Percentiles rank a stretch among this genome's conserved stretches.
Evolutionary conservation across 805 yeast genomes (phyloP).

Genomic region (Candida sithepensis): DNA sequence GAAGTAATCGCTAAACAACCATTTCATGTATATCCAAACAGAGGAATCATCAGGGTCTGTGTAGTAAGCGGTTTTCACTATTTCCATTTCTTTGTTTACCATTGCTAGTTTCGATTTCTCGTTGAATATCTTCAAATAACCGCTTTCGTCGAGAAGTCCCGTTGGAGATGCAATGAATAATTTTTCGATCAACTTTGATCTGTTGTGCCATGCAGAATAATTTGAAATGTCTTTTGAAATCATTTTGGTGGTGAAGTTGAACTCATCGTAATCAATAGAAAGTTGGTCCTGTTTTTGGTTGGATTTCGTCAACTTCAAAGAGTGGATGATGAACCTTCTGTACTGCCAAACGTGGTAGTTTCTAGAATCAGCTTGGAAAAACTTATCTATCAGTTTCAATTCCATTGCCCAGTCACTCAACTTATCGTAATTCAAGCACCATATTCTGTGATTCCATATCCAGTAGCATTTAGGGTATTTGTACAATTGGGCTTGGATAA

Average conservation of each 20-base stretch:
- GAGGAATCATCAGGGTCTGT: slow-evolving; percentile 95
- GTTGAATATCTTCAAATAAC: slow-evolving; percentile 17
- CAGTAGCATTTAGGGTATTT: slow-evolving; percentile 87
- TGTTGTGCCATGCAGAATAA: slow-evolving; percentile 94
- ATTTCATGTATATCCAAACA: slow-evolving; percentile 82
- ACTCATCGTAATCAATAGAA: slow-evolving; percentile 46
- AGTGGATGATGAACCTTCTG: slow-evolving; percentile 63
- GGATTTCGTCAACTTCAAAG: slow-evolving; percentile 16
- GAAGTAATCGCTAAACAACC: slow-evolving; percentile 58
- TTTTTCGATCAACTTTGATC: slow-evolving; percentile 64
- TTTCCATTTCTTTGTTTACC: slow-evolving; percentile 55
- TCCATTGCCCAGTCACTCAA: slow-evolving; percentile 67
- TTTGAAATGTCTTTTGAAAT: slow-evolving; percentile 85
- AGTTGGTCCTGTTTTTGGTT: slow-evolving; percentile 9
- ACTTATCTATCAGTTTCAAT: slow-evolving; percentile 60
- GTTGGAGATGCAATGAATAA: slow-evolving; percentile 34
- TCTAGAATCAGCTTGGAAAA: slow-evolving; percentile 71
- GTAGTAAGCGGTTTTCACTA: slow-evolving; percentile 78
- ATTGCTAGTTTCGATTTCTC: slow-evolving; percentile 24
- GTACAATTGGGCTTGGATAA: slow-evolving; percentile 56
- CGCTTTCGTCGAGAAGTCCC: slow-evolving; percentile 7
- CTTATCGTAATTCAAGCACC: slow-evolving; percentile 61
- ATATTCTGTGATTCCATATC: slow-evolving; percentile 92
- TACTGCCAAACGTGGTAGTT: slow-evolving; percentile 97
- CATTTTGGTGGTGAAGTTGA: slow-evolving; percentile 71